phyloP scores from a whole-genome alignment of 202 grass and related monocot species.

The Hordeum pubiflorum region DNA sequence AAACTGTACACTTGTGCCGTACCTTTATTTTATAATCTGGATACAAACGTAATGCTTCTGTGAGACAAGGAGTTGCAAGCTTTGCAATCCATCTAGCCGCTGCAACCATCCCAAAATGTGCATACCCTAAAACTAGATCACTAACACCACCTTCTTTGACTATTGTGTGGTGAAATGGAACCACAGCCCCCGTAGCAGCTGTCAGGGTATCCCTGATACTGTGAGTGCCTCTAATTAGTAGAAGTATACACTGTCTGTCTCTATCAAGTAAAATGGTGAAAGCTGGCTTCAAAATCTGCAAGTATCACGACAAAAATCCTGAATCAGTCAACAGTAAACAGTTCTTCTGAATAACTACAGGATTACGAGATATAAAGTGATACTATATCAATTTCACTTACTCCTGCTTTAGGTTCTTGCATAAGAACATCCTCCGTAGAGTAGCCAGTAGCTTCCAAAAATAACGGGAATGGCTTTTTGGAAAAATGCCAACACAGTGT shows the following conservation, averaged over 20 bases:
- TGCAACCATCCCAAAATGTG: constrained; percentile 97
- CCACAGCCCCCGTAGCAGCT: constrained; percentile 88
- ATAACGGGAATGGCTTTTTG: constrained; percentile 74
- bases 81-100: constrained; percentile 96
- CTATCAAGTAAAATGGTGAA: constrained; percentile 91
- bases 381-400: constrained; percentile 39
- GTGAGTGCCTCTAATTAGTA: constrained; percentile 94
- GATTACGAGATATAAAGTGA: background rate
- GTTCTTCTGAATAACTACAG: background rate
- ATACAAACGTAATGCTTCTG: constrained; percentile 53
- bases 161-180: constrained; percentile 97
- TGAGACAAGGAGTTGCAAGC: constrained; percentile 76
- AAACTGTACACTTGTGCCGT: background rate
- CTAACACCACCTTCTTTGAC: constrained; percentile 84
- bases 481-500: constrained; percentile 96
- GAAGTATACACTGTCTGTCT: constrained; percentile 65
- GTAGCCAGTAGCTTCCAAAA: constrained; percentile 73
- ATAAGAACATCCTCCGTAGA: constrained; percentile 66
- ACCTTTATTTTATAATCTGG: constrained; percentile 86
- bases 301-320: background rate
- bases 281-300: constrained; percentile 96
- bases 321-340: constrained; percentile 15
- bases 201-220: constrained; percentile 96
- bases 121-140: constrained; percentile 96
- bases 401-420: constrained; percentile 99